These are phyloP conservation scores for Colletotrichum gloeosporioides DNA, from an alignment of 2,329 filamentous ascomycete genomes.

Conservation along the genomic window DNA sequence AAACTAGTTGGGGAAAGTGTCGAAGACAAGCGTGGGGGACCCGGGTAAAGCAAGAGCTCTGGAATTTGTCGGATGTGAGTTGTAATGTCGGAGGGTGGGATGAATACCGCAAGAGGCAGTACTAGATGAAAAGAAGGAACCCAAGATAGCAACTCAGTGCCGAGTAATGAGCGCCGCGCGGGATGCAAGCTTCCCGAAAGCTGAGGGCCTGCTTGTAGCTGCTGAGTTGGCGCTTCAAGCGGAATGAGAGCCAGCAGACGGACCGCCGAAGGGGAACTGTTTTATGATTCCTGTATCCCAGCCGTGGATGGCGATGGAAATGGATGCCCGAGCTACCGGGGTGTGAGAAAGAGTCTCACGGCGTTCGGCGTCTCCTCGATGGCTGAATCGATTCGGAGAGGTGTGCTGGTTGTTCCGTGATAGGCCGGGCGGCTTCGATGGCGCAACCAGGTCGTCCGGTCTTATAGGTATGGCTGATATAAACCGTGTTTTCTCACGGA, in stretches of 20 bases:
- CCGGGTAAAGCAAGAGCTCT: slow-evolving; percentile 5
- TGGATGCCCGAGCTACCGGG: slow-evolving; percentile 1
- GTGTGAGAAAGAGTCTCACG: background rate
- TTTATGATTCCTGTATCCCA: background rate
- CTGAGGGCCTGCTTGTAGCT: background rate
- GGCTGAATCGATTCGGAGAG: background rate
- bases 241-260: background rate
- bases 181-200: background rate
- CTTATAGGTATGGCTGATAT: slow-evolving; percentile 12
- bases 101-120: background rate
- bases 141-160: background rate
- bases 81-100: background rate
- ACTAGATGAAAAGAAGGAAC: background rate
- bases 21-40: slow-evolving; percentile 11
- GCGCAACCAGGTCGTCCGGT: slow-evolving; percentile 9
- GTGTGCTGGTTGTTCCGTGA: slow-evolving; percentile 4
- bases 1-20: background rate
- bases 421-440: background rate
- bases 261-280: background rate
- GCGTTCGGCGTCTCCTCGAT: background rate
- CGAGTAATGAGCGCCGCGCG: background rate
- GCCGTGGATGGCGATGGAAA: background rate
- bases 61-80: slow-evolving; percentile 6
- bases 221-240: background rate
- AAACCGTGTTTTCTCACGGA: background rate